Evolutionary conservation across 805 yeast genomes (phyloP).

Genomic region (Jamesozyma rosinii): DNA sequence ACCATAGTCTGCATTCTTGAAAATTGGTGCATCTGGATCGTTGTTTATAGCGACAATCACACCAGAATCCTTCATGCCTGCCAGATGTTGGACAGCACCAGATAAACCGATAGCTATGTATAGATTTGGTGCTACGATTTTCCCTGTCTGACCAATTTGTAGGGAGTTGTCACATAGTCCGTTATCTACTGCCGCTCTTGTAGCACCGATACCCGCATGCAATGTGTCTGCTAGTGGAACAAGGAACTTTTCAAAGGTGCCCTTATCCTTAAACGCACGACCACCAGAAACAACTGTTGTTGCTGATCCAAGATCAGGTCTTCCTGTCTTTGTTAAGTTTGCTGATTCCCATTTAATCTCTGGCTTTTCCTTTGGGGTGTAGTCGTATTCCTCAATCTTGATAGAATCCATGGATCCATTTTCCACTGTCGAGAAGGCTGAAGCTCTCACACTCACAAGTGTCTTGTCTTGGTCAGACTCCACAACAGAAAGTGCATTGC

Average conservation of each 20-base stretch:
- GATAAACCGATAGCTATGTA: slow-evolving; percentile 90
- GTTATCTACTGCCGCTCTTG: slow-evolving; percentile 95
- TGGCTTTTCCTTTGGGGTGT: slow-evolving; percentile 9
- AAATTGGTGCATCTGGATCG: slow-evolving; percentile 90
- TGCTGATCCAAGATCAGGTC: slow-evolving; percentile 89
- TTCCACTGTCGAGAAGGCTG: slow-evolving; percentile 57
- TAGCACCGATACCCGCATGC: slow-evolving; percentile 92
- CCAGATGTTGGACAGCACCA: slow-evolving; percentile 96
- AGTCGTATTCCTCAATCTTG: slow-evolving; percentile 22
- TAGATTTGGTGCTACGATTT: slow-evolving; percentile 91
- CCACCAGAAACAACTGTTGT: slow-evolving; percentile 82
- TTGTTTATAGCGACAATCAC: slow-evolving; percentile 89
- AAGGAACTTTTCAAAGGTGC: slow-evolving; percentile 66
- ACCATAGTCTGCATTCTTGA: slow-evolving; percentile 83
- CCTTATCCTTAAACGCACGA: slow-evolving; percentile 84
- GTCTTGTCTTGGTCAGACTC: slow-evolving; percentile 56
- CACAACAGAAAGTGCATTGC: slow-evolving; percentile 82
- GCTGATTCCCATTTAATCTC: slow-evolving; percentile 54
- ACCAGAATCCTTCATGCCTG: slow-evolving; percentile 96
- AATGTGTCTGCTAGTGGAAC: slow-evolving; percentile 77
- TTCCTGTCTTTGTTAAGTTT: slow-evolving; percentile 58
- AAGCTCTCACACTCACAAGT: slow-evolving; percentile 70
- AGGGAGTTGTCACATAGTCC: slow-evolving; percentile 93
- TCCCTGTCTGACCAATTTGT: slow-evolving; percentile 97
- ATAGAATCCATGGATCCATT: slow-evolving; percentile 42